Evolutionary conservation across 164 flowering plant species (phyloP), one percentile per base, ranked within the genome.

Genomic region (Dillenia turbinata): DNA sequence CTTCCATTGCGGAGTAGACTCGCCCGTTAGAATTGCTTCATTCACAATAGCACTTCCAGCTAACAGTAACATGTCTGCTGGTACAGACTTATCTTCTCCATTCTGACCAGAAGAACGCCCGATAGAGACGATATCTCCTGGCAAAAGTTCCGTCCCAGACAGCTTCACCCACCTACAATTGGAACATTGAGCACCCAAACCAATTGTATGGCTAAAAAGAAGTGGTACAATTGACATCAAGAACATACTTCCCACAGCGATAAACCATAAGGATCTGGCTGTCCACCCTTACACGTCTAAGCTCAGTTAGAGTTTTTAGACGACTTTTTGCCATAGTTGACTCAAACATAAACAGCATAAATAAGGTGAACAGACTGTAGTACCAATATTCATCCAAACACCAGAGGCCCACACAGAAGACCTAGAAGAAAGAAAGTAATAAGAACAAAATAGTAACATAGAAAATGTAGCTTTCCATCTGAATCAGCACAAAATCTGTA

Each of bases 1-100:
- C 99, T 94, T 94, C 99, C 99, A 94, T 66, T 94, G 99, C 56
- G 99, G 99, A 65, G 99, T 94, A 62, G 99, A 91, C 83, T 94
- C 99, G 76, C 99, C 99, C 47, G 97, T 94, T 51, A 94, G 89
- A 77, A 94, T 94, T 66, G 99, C 97, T 81, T 91, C 97, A 78
- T 94, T 94, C 13, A 89, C 97, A 48, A 94, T 94, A 65, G 96
- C 96, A 88, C 83, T 94, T 71, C 99, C 99, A 61, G 96, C 91
- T 65, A 94, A 69, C 69, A 94, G 68, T 76, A 94, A 92, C 99
- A 94, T 89, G 74, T 94, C 97, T 44, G 99, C 97, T 24, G 99
- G 99, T 5, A 94, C 93, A 69, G 93, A 75, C 76, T 82, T 89
- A 62, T 94, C 97, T 68, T 91, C 99, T 40, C 95, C 96, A 77